phyloP scores from a whole-genome alignment of 768 basidiomycete species.

The Suillus sp. region DNA sequence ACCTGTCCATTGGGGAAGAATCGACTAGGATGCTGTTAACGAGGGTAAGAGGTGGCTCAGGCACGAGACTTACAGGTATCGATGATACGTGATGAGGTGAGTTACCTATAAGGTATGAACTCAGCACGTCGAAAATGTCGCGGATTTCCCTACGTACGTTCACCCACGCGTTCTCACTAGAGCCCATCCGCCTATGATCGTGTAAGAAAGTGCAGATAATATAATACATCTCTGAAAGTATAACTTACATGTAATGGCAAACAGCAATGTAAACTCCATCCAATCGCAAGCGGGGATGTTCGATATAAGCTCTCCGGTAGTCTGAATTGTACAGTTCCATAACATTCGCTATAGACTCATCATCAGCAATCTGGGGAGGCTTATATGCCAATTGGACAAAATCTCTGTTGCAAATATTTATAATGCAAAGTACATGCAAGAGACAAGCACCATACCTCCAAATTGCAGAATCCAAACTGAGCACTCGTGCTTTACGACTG shows the following conservation, averaged over 20 bases:
- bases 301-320: conserved; percentile 77
- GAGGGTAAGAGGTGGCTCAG: background rate
- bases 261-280: conserved; percentile 93
- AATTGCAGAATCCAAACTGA: conserved; percentile 68
- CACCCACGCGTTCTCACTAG: conserved; percentile 86
- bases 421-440: conserved; percentile 1
- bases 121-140: conserved; percentile 5
- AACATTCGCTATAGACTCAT: conserved; percentile 51
- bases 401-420: conserved; percentile 42
- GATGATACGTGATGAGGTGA: conserved; percentile 90
- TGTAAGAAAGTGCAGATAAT: conserved; percentile 12
- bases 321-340: conserved; percentile 57
- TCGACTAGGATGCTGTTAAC: conserved; percentile 49
- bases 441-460: conserved; percentile 64
- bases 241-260: conserved; percentile 79
- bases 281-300: conserved; percentile 80
- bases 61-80: conserved; percentile 68
- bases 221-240: conserved; percentile 9
- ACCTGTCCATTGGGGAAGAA: conserved; percentile 89
- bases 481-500: conserved; percentile 70
- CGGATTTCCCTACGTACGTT: conserved; percentile 52
- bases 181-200: conserved; percentile 61
- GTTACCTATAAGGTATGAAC: conserved; percentile 50
- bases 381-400: conserved; percentile 68
- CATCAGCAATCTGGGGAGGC: conserved; percentile 69